Base-by-base conservation (phyloP, 2,329 filamentous ascomycete genomes). In the Aspergillus fumigatus region DNA sequence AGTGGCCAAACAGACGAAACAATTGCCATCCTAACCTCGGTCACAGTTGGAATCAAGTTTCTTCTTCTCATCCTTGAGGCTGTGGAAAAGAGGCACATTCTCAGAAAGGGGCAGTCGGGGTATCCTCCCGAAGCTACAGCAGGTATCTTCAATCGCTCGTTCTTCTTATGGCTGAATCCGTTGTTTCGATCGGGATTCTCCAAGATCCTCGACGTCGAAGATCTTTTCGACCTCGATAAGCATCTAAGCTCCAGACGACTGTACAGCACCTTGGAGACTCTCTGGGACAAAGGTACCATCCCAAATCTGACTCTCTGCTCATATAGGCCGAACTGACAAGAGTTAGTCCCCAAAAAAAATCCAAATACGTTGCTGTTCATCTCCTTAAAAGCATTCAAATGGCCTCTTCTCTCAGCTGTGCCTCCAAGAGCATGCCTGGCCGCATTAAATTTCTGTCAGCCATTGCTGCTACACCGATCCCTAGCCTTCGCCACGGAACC, bases 161-260 rank as follows among this genome's bases (percentile, higher is more conserved):
- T 82, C 11, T 84, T 84, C 62, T 79, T 75, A 72, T 84, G 82
- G 82, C 66, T 84, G 51, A 82, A 79, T 56, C 73, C 75, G 2
- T 65, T 85, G 6, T 78, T 86, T 45, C 73, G 73, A 26, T 67
- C 70, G 17, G 81, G 82, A 0, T 83, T 77, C 67, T 74, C 67
- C 4, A 78, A 73, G 6, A 59, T 72, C 3, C 60, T 83, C 5
- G 61, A 66, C 0, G 68, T 81, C 0, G 74, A 78, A 7, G 79
- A 81, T 55, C 69, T 81, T 3, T 77, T 67, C 58, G 58, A 67
- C 0, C 65, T 81, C 35, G 79, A 82, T 56, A 77, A 79, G 54
- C 67, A 77, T 52, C 61, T 81, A 10, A 58, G 65, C 8, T 77
- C 78, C 0, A 73, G 74, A 52, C 70, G 72, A 51, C 62, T 81